Evolutionary conservation across 768 basidiomycete species (phyloP).

Genomic region (Phaeolepiota aurea): DNA sequence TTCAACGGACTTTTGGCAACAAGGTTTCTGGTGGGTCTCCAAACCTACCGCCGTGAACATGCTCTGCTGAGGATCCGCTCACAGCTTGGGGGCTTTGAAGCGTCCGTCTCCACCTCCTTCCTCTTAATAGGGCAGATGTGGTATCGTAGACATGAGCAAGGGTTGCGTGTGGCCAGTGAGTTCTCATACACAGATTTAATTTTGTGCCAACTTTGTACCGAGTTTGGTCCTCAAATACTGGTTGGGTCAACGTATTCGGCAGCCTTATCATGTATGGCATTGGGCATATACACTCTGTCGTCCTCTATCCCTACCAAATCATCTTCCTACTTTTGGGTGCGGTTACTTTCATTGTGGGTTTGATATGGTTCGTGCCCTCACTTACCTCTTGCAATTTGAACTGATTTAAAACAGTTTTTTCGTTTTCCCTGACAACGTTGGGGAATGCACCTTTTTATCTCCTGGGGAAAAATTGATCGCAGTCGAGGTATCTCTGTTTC

Average conservation of each 20-base stretch:
- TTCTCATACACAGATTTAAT: neutral
- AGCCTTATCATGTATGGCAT: constrained; percentile 27
- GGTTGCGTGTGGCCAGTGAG: constrained; percentile 21
- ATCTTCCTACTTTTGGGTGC: constrained; percentile 18
- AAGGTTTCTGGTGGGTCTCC: constrained; percentile 20
- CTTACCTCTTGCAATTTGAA: constrained; percentile 3
- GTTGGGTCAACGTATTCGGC: constrained; percentile 25
- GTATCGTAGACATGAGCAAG: constrained; percentile 27
- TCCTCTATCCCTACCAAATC: constrained; percentile 19
- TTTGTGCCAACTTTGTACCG: neutral
- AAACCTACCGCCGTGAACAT: neutral
- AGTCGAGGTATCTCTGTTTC: constrained; percentile 14
- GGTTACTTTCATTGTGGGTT: neutral
- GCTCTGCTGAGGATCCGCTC: neutral
- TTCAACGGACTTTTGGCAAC: constrained; percentile 20
- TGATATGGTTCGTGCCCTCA: neutral
- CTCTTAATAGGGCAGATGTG: constrained; percentile 24
- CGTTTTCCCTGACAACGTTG: constrained; percentile 24
- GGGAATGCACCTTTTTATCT: constrained; percentile 19
- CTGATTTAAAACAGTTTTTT: constrained; percentile 17
- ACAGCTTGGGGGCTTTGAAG: constrained; percentile 26
- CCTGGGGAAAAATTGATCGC: constrained; percentile 21
- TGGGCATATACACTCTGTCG: constrained; percentile 19
- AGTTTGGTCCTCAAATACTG: constrained; percentile 24
- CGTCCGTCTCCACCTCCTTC: constrained; percentile 20